Base-by-base conservation (phyloP, 2,329 filamentous ascomycete genomes). In the Fonsecaea monophora region DNA sequence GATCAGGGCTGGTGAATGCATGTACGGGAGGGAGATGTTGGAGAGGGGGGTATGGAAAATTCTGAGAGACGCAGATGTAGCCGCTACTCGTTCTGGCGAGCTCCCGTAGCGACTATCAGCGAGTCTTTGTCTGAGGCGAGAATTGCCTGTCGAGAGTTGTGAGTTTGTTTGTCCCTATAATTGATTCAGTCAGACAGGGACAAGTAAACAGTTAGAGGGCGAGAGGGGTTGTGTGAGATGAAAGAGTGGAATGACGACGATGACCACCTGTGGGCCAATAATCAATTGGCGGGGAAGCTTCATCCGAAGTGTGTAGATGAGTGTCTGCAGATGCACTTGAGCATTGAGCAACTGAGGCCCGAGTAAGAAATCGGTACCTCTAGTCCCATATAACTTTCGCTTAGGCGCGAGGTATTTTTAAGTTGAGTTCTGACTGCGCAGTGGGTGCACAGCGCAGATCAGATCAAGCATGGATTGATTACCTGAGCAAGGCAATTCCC, bases 101-200 rank as follows among this genome's bases (percentile, higher is more conserved):
- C 37, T 42, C 15, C 55, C n/a, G 38, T 32, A n/a, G 56, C 60
- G 34, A 62, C 15, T 58, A 53, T 40, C 61, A 58, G 61, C 40
- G 54, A 58, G 54, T 4, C 37, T 35, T 53, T 25, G 21, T 32
- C 61, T n/a, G 42, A 64, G 61, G 61, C 61, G 61, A 64, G 53
- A 64, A 64, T 64, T 64, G n/a, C 45, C 61, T 54, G n/a, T 37
- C 7, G 37, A 45, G 25, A 56, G 40, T 9, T 45, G 40, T n/a
- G 42, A 21, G 45, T 25, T 32, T 4, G 5, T 18, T 4, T 10
- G 18, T 50, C 18, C 9, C 21, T 25, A 50, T 30, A 50, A 50
- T 50, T 50, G 25, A 21, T 10, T 10, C 45, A 10, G 45, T 50
- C 45, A 50, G 45, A 30, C 45, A 30, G 12, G 21, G 4, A 2